Evolutionary conservation across 2,329 filamentous ascomycete species (phyloP).

Genomic region (Elsinoe batatas): DNA sequence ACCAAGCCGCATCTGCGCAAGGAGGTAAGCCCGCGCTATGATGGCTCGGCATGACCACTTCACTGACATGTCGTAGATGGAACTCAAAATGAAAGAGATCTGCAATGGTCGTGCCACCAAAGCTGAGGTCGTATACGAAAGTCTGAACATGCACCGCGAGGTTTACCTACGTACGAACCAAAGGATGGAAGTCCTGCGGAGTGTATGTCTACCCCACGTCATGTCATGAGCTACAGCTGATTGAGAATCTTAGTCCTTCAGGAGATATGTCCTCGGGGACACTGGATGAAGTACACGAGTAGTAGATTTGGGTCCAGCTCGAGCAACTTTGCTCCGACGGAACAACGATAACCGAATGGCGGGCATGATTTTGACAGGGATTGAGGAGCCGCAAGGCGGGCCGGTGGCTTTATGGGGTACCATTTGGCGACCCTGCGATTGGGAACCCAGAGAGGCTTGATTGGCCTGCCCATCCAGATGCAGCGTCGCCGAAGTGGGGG

Average conservation of each 20-base stretch:
- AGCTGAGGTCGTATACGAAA: constrained; percentile 67
- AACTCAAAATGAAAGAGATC: constrained; percentile 91
- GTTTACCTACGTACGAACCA: constrained; percentile 76
- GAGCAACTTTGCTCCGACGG: neutral
- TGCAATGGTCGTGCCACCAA: constrained; percentile 76
- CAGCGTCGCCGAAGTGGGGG: neutral
- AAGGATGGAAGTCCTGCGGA: constrained; percentile 55
- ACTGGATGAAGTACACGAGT: neutral
- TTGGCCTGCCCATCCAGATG: neutral
- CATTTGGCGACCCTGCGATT: neutral
- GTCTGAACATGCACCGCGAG: constrained; percentile 72
- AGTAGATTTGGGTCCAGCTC: neutral
- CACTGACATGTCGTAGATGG: constrained; percentile 50
- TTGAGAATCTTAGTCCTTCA: neutral
- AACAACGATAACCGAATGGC: neutral
- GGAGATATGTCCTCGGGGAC: constrained; percentile 8
- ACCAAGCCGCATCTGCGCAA: constrained; percentile 94
- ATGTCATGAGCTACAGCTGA: neutral
- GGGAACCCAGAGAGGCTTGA: neutral
- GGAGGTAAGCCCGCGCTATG: constrained; percentile 42
- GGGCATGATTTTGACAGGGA: neutral
- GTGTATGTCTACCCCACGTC: constrained; percentile 28
- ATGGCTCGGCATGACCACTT: too few species aligned
- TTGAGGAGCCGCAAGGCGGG: neutral
- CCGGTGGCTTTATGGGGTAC: constrained; percentile 1